These are phyloP conservation scores for Coemansia sp. DNA, from an alignment of 192 early-diverging fungal genomes.

Conservation along the genomic window DNA sequence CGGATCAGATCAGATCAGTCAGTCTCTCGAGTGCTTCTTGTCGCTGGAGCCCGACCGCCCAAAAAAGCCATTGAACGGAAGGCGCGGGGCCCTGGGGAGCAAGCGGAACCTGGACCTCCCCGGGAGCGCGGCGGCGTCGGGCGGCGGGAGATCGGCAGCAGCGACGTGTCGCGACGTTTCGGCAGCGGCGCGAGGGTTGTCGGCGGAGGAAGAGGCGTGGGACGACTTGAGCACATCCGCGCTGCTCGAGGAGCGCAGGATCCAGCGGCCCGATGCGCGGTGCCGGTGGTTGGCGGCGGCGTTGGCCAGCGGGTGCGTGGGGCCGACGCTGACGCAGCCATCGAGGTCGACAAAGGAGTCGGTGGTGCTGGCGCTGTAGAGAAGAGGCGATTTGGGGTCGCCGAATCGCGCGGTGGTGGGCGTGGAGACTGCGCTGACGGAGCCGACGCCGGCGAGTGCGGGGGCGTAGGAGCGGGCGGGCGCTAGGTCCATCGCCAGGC, in stretches of 20 bases:
- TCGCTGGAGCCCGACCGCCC: constrained; percentile 17
- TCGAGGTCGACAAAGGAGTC: constrained; percentile 46
- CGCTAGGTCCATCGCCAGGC: background rate
- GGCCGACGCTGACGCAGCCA: constrained; percentile 5
- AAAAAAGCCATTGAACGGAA: constrained; percentile 40
- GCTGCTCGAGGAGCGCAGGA: constrained; percentile 26
- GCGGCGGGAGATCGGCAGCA: background rate
- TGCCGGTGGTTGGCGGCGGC: background rate
- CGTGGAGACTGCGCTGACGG: constrained; percentile 13
- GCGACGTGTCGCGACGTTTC: constrained; percentile 7
- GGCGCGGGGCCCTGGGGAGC: constrained; percentile 37
- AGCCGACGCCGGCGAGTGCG: background rate
- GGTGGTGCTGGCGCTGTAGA: constrained; percentile 9
- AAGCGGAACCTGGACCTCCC: constrained; percentile 23
- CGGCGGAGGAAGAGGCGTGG: constrained; percentile 1
- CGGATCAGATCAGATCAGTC: background rate
- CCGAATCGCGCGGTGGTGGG: background rate
- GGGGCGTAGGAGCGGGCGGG: background rate
- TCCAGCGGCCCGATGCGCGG: background rate
- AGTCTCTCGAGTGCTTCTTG: constrained; percentile 13
- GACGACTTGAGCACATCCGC: constrained; percentile 22
- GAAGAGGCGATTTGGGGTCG: background rate
- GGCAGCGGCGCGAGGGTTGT: too few relatives aligned
- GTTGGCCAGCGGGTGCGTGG: background rate
- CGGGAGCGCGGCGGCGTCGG: background rate